Conservation (phyloP, 2,329 filamentous ascomycete species). For the Diaporthe ampelina region DNA sequence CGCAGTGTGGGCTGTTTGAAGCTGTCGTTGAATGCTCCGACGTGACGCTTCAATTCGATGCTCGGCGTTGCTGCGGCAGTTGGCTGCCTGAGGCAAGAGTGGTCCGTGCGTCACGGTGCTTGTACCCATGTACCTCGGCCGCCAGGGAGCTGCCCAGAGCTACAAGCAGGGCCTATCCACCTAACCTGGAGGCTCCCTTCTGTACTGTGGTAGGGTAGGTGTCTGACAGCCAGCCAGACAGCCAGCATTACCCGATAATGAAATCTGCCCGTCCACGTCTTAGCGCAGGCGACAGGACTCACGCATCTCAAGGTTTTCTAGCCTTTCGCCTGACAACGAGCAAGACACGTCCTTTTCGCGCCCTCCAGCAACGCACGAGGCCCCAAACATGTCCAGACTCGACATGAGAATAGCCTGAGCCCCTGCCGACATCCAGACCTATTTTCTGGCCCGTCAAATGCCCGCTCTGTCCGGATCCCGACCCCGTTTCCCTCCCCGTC, state of each 20-base stretch:
- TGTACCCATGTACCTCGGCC: not conserved
- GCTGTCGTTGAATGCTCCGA: not conserved
- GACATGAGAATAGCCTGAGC: constrained; percentile 60
- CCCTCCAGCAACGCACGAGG: constrained; percentile 61
- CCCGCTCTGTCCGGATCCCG: constrained; percentile 68
- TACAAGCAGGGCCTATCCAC: not conserved
- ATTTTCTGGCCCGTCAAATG: constrained; percentile 71
- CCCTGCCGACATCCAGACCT: constrained; percentile 66
- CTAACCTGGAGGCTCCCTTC: not conserved
- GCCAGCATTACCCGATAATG: not conserved
- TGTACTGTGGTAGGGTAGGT: not conserved
- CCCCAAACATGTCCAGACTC: constrained; percentile 70
- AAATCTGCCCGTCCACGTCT: constrained; percentile 42
- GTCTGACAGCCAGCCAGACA: not conserved
- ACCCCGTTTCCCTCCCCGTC: constrained; percentile 59
- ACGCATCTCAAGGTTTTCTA: constrained; percentile 60
- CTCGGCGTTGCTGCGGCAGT: not conserved
- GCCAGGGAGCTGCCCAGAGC: not conserved
- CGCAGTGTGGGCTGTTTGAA: constrained; percentile 29
- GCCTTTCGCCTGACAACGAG: constrained; percentile 66
- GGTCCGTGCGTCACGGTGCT: constrained; percentile 6
- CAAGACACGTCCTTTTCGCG: constrained; percentile 59
- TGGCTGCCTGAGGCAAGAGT: constrained; percentile 38
- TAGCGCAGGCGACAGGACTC: constrained; percentile 43
- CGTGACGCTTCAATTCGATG: constrained; percentile 24